A percentile compares a stretch with the other conserved stretches of the same genome.
phyloP scores from a whole-genome alignment of 2,329 filamentous ascomycete species.

The Ceratocystis smalleyi region DNA sequence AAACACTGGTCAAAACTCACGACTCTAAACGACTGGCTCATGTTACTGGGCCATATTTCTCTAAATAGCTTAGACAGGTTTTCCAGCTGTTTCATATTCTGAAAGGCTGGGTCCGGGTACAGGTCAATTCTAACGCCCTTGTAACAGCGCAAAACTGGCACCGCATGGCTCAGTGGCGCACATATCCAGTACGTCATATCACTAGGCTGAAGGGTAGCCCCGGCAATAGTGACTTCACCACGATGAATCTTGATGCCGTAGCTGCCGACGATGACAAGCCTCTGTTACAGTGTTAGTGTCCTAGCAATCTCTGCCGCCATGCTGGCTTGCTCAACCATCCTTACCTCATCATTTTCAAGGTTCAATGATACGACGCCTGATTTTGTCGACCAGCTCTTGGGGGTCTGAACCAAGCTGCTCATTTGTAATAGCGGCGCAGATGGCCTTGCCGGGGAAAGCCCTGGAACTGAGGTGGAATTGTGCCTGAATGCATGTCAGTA shows the following conservation, averaged over 20 bases:
- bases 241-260: conserved; percentile 47
- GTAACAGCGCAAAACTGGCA: conserved; percentile 47
- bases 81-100: conserved; percentile 37
- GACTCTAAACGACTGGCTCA: conserved; percentile 32
- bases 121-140: conserved; percentile 40
- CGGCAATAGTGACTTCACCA: conserved; percentile 50
- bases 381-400: conserved; percentile 9
- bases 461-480: not conserved
- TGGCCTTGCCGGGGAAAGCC: not conserved
- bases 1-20: conserved; percentile 24
- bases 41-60: conserved; percentile 45
- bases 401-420: conserved; percentile 12
- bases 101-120: conserved; percentile 34
- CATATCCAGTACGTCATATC: conserved; percentile 40
- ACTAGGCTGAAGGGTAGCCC: conserved; percentile 42
- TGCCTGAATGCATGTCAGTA: conserved; percentile 4
- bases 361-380: conserved; percentile 28
- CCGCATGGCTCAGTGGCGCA: conserved; percentile 52
- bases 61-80: conserved; percentile 50
- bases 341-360: conserved; percentile 36
- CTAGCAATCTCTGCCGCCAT: no score
- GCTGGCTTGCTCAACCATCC: not conserved
- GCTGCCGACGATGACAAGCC: conserved; percentile 49
- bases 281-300: conserved; percentile 26
- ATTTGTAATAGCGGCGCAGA: conserved; percentile 2